Base-by-base conservation (phyloP, 148 eudicot genomes). In the Amaranthus cruentus region DNA sequence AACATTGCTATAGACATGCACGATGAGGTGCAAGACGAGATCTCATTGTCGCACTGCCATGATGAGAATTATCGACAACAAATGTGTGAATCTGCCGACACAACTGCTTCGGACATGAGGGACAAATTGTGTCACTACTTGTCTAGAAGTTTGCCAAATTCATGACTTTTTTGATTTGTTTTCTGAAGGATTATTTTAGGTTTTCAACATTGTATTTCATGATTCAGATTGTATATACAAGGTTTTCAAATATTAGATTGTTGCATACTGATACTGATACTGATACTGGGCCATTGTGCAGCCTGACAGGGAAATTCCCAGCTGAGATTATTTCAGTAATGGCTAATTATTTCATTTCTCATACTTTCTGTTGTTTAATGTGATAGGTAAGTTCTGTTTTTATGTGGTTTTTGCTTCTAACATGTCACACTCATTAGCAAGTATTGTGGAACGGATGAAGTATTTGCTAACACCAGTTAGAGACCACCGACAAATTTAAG, bases 1-100 rank as follows among this genome's bases (percentile, higher is more conserved):
- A 95, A 95, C 62, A 95, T 95, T 48, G 63, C 77, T 9, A 91
- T 95, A 65, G 98, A 95, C 76, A 75, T 90, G 91, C 87, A 95
- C 62, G 97, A 87, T 65, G 85, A 79, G 8, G 86, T 79, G 52
- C 73, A 67, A 47, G 87, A 89, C n/a, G 92, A 86, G 69, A 51
- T 80, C 73, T 53, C 85, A 51, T 75, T 78, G 70, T 83, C 86
- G 47, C 71, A 80, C 58, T 62, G 80, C 74, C 91, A 95, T 77
- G 98, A 88, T 66, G 67, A 73, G 2, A 86, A 83, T 6, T 91
- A 95, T 71, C 73, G 76, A 18, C 85, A 81, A 66, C 89, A 87
- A 78, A 69, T 80, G 4, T 95, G 90, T 65, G 84, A 91, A 79
- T 83, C 77, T 71, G 88, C 63, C 71, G 91, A 90, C 72, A 65